phyloP scores from a whole-genome alignment of 2,329 filamentous ascomycete species.

The Phaeosphaeria sp. region DNA sequence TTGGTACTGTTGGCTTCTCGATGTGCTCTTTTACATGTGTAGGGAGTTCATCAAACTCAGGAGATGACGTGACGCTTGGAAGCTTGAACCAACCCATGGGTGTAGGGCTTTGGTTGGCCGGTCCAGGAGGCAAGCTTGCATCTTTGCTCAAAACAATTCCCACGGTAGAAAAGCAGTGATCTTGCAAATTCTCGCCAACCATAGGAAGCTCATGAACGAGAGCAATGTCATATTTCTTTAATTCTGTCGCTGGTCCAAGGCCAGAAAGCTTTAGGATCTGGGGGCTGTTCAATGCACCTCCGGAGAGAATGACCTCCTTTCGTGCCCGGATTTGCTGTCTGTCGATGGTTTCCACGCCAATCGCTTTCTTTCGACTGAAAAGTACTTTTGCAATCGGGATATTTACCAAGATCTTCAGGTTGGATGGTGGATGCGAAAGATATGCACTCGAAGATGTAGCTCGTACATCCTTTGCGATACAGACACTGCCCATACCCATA shows the following conservation, averaged over 20 bases:
- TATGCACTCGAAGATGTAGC: constrained; percentile 60
- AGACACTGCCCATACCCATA: constrained; percentile 59
- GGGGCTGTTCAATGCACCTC: constrained; percentile 65
- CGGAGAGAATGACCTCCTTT: constrained; percentile 25
- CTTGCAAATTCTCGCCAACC: constrained; percentile 68
- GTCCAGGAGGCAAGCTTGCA: neutral
- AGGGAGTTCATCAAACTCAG: constrained; percentile 60
- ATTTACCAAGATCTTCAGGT: constrained; percentile 58
- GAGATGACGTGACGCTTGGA: constrained; percentile 30
- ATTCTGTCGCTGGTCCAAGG: constrained; percentile 61
- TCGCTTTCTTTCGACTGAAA: constrained; percentile 5
- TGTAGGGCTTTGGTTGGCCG: constrained; percentile 7
- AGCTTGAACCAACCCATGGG: constrained; percentile 51
- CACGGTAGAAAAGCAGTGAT: constrained; percentile 46
- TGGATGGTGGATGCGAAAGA: constrained; percentile 52
- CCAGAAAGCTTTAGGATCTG: constrained; percentile 69
- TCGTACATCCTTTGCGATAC: constrained; percentile 56
- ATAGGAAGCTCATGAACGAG: constrained; percentile 62
- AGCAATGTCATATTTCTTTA: constrained; percentile 60
- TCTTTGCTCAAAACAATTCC: constrained; percentile 9
- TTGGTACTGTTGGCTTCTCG: constrained; percentile 58
- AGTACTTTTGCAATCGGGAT: constrained; percentile 46
- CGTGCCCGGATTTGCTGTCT: neutral
- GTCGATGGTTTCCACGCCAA: constrained; percentile 8
- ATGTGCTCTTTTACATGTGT: constrained; percentile 51